These are phyloP conservation scores for Eucalyptus regnans DNA, from an alignment of 345 rosid species.

Conservation along the genomic window DNA sequence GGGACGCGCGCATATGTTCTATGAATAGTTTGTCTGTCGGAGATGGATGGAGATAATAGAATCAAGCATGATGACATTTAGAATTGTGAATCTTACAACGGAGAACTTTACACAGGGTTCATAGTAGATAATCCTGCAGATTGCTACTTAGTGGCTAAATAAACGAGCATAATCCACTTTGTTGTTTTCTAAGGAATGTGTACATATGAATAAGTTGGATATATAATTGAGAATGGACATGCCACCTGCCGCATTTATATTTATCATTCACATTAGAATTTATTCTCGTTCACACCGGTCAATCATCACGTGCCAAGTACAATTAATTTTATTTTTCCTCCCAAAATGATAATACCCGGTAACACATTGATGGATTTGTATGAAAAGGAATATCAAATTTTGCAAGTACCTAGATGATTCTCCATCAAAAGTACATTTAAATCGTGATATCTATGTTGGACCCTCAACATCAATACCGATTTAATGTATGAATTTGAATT, in stretches of 20 bases:
- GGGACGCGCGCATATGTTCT: neutral
- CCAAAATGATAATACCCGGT: neutral
- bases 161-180: neutral
- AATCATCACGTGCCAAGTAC: fast-evolving
- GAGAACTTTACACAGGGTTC: neutral
- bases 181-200: neutral
- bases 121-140: neutral
- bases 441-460: neutral
- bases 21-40: neutral
- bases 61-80: neutral
- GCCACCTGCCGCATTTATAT: neutral
- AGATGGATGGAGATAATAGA: neutral
- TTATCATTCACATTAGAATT: neutral
- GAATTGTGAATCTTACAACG: neutral
- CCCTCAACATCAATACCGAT: neutral
- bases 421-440: neutral
- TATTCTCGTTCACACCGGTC: neutral
- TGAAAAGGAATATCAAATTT: neutral
- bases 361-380: neutral
- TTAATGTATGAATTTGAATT: neutral
- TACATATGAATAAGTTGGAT: neutral
- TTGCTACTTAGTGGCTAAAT: neutral
- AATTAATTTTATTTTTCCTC: neutral
- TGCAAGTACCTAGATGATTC: neutral
- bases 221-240: neutral